These are phyloP conservation scores for Lagenidium sp. DNA, from an alignment of 352 stramenopile species.

Conservation along the genomic window DNA sequence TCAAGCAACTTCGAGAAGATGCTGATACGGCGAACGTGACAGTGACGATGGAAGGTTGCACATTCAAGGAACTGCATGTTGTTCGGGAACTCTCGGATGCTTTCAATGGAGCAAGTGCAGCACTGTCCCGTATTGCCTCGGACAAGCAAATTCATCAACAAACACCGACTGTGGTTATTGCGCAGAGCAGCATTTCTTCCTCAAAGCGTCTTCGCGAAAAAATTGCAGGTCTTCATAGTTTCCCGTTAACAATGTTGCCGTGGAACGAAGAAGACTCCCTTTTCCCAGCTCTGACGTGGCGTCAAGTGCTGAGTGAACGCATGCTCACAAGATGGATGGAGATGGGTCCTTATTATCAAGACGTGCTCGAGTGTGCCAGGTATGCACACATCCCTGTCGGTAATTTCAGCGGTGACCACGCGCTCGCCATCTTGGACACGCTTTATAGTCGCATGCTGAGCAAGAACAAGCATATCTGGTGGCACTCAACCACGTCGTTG, in stretches of 20 bases:
- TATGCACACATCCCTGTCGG: conserved; percentile 93
- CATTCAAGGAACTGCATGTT: conserved; percentile 53
- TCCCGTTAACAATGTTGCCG: conserved; percentile 88
- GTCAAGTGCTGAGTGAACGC: conserved; percentile 71
- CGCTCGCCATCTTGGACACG: conserved; percentile 90
- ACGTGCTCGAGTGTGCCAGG: conserved; percentile 76
- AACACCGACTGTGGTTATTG: conserved; percentile 86
- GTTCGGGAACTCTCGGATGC: conserved; percentile 72
- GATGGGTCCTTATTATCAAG: conserved; percentile 86
- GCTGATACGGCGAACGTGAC: conserved; percentile 16
- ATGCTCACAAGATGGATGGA: conserved; percentile 70
- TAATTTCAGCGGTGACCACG: conserved; percentile 91
- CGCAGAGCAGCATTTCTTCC: conserved; percentile 50
- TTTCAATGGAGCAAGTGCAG: conserved; percentile 81
- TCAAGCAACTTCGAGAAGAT: conserved; percentile 37
- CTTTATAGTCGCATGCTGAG: conserved; percentile 88
- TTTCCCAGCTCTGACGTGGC: conserved; percentile 93
- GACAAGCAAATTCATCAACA: conserved; percentile 59
- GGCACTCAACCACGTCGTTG: conserved; percentile 85
- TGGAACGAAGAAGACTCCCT: conserved; percentile 66
- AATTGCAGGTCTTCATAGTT: conserved; percentile 87
- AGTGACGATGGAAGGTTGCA: conserved; percentile 31
- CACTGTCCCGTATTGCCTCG: conserved; percentile 73
- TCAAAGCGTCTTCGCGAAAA: conserved; percentile 57
- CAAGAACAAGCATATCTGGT: conserved; percentile 94